Percentiles rank a stretch among this genome's conserved stretches.
phyloP scores from a whole-genome alignment of 169 alveolate species.

The Cryptosporidium baileyi region DNA sequence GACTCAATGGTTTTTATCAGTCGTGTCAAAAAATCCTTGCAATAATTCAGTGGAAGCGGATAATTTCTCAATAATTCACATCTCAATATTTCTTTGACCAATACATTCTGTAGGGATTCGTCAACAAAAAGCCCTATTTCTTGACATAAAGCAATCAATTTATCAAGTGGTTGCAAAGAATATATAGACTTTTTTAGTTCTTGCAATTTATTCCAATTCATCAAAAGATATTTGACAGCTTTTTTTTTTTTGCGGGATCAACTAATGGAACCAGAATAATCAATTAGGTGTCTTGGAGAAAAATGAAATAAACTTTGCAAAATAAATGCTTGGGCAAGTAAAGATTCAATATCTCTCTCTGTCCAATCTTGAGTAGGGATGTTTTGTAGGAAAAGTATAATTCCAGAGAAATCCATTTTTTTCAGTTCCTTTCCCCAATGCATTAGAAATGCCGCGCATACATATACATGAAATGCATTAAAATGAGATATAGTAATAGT shows the following conservation, averaged over 20 bases:
- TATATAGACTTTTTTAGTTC: neutral
- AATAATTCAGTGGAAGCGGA: constrained; percentile 21
- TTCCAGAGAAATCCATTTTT: constrained; percentile 85
- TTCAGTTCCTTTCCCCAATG: constrained; percentile 85
- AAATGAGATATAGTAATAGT: constrained; percentile 16
- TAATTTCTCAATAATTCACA: constrained; percentile 1
- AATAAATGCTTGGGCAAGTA: constrained; percentile 86
- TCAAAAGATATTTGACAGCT: neutral
- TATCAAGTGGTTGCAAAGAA: neutral
- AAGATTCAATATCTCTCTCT: constrained; percentile 86
- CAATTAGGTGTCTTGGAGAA: constrained; percentile 76
- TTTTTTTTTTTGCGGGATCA: neutral
- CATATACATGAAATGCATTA: constrained; percentile 86
- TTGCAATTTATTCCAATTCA: neutral
- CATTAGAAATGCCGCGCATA: constrained; percentile 85
- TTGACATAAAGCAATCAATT: neutral
- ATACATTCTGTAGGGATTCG: neutral
- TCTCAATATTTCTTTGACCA: neutral
- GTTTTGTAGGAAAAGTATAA: constrained; percentile 87
- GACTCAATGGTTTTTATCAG: constrained; percentile 4
- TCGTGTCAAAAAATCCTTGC: neutral
- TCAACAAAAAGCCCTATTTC: neutral
- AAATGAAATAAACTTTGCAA: constrained; percentile 76
- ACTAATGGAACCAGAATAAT: neutral
- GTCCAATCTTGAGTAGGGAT: constrained; percentile 88